Evolutionary conservation across 352 stramenopile genomes (phyloP), one percentile per base, ranked within the genome.

Genomic region (Pythium monospermum): DNA sequence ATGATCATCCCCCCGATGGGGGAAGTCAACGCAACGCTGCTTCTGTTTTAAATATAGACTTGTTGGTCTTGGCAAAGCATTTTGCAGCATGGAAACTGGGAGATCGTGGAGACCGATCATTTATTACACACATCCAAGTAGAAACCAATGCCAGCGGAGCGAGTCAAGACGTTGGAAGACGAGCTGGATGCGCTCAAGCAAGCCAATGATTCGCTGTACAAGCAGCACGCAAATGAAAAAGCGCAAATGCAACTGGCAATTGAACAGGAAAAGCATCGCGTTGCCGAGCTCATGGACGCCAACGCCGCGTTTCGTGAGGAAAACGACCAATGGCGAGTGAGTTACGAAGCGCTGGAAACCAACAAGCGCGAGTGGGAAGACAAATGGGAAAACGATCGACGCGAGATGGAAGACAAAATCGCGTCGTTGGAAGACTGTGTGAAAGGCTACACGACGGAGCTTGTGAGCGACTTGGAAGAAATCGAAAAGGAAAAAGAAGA

Each of bases 181-280:
- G 74, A 89, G 46, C 58, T 84, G 13, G 62, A 65, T 7, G 63
- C 72, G 41, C 65, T 87, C 13, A 69, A 73, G 15, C 51, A 76
- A 40, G 70, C 66, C 13, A 82, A 85, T 56, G 81, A 89, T 32
- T 53, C 63, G 31, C 59, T 88, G 0, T 84, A 86, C 30, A 66
- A 68, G 37, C 73, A 87, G 37, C 77, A 83, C 46, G 75, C 76
- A 4, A 82, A 85, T 43, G 80, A 88, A 21, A 89, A 91, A 57
- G 73, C 74, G 23, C 73, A 85, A 49, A 89, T 89, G 73, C 80
- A 91, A 48, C 62, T 81, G 26, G 66, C 69, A 2, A 78, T 87
- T 27, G 77, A 87, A 59, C 77, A 85, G 26, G 76, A 91, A 49
- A 76, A 71, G 38, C 33, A 75, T 8, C 64, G 51, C 13, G 66